phyloP scores from a whole-genome alignment of 495 filamentous ascomycete species.

The Elasticomyces elasticus region DNA sequence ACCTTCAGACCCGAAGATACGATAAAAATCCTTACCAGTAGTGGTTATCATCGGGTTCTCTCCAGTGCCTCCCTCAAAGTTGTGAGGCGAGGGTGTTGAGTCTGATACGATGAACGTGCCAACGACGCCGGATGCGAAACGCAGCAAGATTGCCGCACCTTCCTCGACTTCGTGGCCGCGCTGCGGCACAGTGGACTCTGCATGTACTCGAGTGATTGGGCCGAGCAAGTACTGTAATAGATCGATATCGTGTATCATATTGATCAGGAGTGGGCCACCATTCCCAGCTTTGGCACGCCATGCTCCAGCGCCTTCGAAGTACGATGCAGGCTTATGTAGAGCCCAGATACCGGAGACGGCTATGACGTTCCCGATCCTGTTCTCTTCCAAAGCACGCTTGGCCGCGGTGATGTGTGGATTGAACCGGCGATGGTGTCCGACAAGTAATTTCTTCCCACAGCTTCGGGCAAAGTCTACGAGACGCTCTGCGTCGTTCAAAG shows the following conservation, averaged over 20 bases:
- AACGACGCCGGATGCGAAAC: conserved; percentile 48
- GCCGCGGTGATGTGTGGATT: conserved; percentile 46
- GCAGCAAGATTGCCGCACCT: conserved; percentile 45
- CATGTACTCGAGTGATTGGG: conserved; percentile 42
- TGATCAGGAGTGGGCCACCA: conserved; percentile 47
- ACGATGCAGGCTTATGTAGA: conserved; percentile 40
- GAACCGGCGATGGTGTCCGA: conserved; percentile 53
- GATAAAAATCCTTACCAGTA: conserved; percentile 40
- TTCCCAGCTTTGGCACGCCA: conserved; percentile 39
- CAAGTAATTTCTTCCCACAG: conserved; percentile 36
- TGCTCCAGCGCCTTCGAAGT: conserved; percentile 40
- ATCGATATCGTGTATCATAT: conserved; percentile 53
- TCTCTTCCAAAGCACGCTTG: conserved; percentile 35
- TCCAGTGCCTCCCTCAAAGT: conserved; percentile 47
- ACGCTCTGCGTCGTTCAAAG: conserved; percentile 33
- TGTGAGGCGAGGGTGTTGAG: conserved; percentile 42
- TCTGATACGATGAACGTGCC: conserved; percentile 50
- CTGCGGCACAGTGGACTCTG: conserved; percentile 38
- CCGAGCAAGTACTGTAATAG: conserved; percentile 50
- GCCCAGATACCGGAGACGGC: conserved; percentile 50
- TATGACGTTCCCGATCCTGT: conserved; percentile 38
- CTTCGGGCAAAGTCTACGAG: conserved; percentile 26
- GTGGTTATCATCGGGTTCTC: conserved; percentile 47
- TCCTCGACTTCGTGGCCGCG: conserved; percentile 45
- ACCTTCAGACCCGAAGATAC: conserved; percentile 46